These are phyloP conservation scores for Arachnomyces sp. DNA, from an alignment of 2,329 filamentous ascomycete genomes.

Conservation along the genomic window DNA sequence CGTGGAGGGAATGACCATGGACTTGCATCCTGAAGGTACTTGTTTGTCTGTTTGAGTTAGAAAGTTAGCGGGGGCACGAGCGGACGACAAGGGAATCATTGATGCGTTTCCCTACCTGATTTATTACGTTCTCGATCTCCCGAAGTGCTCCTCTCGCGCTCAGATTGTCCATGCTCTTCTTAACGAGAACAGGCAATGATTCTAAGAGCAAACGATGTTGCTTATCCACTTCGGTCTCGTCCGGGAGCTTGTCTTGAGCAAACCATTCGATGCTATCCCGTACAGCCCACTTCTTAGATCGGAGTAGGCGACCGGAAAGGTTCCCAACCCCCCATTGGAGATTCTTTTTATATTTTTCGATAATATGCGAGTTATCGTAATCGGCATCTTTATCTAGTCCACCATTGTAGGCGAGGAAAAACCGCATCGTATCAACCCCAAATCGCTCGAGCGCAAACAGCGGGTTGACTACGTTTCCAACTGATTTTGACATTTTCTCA, in stretches of 20 bases:
- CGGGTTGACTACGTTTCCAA: constrained; percentile 90
- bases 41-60: constrained; percentile 49
- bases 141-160: constrained; percentile 61
- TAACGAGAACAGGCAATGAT: constrained; percentile 35
- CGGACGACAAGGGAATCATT: neutral
- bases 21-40: constrained; percentile 54
- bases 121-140: constrained; percentile 55
- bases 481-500: constrained; percentile 93
- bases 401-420: constrained; percentile 76
- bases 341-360: constrained; percentile 68
- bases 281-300: constrained; percentile 63
- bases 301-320: constrained; percentile 62
- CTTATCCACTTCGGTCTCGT: constrained; percentile 22
- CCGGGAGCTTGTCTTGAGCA: constrained; percentile 20
- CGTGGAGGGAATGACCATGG: constrained; percentile 58
- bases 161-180: constrained; percentile 53
- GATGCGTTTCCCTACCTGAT: constrained; percentile 38
- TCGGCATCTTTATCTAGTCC: constrained; percentile 70
- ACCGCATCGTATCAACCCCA: constrained; percentile 79
- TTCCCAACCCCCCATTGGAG: constrained; percentile 76
- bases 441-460: constrained; percentile 86
- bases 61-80: neutral
- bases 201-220: constrained; percentile 36
- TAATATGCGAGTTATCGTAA: constrained; percentile 74
- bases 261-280: constrained; percentile 47